phyloP scores from a whole-genome alignment of 139 green algal genomes.

The Volvox africanus region DNA sequence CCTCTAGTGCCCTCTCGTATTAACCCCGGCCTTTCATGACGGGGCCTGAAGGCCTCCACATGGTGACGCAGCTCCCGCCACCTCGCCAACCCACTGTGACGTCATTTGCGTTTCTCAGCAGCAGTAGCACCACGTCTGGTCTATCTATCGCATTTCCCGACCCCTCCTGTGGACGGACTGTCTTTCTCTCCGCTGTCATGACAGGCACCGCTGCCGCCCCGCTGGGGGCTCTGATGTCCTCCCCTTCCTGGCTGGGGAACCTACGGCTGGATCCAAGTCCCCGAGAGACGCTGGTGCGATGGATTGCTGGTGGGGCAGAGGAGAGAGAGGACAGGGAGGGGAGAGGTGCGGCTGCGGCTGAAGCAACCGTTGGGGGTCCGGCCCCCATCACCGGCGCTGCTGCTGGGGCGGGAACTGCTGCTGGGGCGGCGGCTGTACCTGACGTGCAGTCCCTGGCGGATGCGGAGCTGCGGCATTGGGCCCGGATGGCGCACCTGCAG shows the following conservation, averaged over 20 bases:
- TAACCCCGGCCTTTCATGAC: too few species aligned
- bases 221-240: neutral
- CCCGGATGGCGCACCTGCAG: slow-evolving; percentile 29
- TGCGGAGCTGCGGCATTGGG: slow-evolving; percentile 33
- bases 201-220: neutral
- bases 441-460: neutral
- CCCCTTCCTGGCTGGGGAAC: neutral
- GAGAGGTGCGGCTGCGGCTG: neutral
- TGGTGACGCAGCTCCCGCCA: too few species aligned
- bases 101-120: too few species aligned
- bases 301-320: neutral
- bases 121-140: too few species aligned
- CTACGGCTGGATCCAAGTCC: slow-evolving; percentile 17
- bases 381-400: neutral
- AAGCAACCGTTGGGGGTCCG: too few species aligned
- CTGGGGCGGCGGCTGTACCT: neutral
- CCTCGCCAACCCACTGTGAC: too few species aligned
- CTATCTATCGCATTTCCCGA: too few species aligned
- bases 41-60: too few species aligned
- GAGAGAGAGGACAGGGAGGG: neutral
- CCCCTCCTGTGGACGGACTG: too few species aligned
- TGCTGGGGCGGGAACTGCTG: neutral
- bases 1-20: too few species aligned
- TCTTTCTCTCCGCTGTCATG: too few species aligned
- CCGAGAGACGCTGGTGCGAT: neutral